Base-by-base conservation (phyloP, 805 yeast genomes). In the Sungouiozyma intestinalis region DNA sequence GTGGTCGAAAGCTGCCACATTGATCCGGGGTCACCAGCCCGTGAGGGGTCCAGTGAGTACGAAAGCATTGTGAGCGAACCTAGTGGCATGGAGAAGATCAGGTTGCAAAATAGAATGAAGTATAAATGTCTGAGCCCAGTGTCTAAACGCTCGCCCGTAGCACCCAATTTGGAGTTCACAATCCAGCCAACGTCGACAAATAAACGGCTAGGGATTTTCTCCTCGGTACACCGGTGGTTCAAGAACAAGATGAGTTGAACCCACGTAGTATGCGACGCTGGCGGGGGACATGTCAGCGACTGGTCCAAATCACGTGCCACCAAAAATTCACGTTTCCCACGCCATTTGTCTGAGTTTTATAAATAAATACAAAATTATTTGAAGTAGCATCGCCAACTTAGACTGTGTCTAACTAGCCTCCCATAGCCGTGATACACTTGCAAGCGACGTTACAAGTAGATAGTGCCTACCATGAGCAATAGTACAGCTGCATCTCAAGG, bases 401-500 rank as follows among this genome's bases (percentile, higher is more conserved):
- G n/a, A n/a, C n/a, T n/a, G n/a, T n/a, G n/a, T n/a, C n/a, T n/a
- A n/a, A n/a, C n/a, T n/a, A n/a, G n/a, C n/a, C n/a, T n/a, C n/a
- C n/a, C n/a, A n/a, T n/a, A n/a, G n/a, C n/a, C n/a, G n/a, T n/a
- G n/a, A n/a, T n/a, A n/a, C n/a, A n/a, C n/a, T n/a, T n/a, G n/a
- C n/a, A n/a, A n/a, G n/a, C n/a, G n/a, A n/a, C n/a, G n/a, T n/a
- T n/a, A n/a, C n/a, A n/a, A n/a, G n/a, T n/a, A n/a, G n/a, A n/a
- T n/a, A n/a, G n/a, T n/a, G n/a, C n/a, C n/a, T n/a, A n/a, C n/a
- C n/a, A n/a, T 39, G 42, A 39, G 32, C 7, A 39, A 40, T 18
- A 32, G 50, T 8, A 33, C 46, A 13, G 32, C 54, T 2, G 54
- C 57, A 24, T 6, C 6, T 7, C 29, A 11, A 7, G 29, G n/a